Evolutionary conservation across 148 eudicot genomes (phyloP), one percentile per base, ranked within the genome.

Genomic region (Arctostaphylos glauca): DNA sequence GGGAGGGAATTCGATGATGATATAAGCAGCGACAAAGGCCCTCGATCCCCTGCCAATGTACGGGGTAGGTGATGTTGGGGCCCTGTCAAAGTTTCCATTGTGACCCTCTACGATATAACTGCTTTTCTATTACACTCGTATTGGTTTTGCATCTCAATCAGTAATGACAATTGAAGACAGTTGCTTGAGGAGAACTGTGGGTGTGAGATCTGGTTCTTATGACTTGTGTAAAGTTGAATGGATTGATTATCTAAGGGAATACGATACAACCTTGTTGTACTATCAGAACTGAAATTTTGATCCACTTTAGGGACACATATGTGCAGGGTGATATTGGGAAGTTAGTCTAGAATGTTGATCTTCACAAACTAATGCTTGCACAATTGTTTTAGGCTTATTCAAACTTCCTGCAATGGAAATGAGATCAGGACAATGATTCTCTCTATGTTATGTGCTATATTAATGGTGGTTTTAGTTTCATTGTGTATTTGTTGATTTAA

Each of bases 1-100:
- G 94, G 91, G 64, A 86, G 79, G 19, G 95, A 93, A 79, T 70
- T 88, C 50, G 96, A 94, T 46, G 94, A 96, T 73, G 94, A 90
- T 82, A 64, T 91, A 54, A 83, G 84, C 82, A 89, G 93, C 79
- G 96, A 93, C 53, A 86, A 87, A 77, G 88, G 90, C 50, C 84
- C 81, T 16, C 84, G 84, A 60, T 91, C 92, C 18, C 93, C 91
- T n/a, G 60, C 86, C 83, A 85, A 81, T 80, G 21, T 84, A 19
- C 89, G 85, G 44, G 90, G 89, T 47, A 85, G 90, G 87, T 87
- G 88, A 84, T 80, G 23, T 75, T 19, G 74, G 79, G 62, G 62
- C 49, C 50, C 49, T 16, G 18, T 23, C 9, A 56, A 13, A 16
- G n/a, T 56, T 19, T 16, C 43, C 25, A 56, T 3, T 13, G 64